Evolutionary conservation across 805 yeast species (phyloP), one percentile per base, ranked within the genome.

Genomic region (Kregervanrija fluxuum): DNA sequence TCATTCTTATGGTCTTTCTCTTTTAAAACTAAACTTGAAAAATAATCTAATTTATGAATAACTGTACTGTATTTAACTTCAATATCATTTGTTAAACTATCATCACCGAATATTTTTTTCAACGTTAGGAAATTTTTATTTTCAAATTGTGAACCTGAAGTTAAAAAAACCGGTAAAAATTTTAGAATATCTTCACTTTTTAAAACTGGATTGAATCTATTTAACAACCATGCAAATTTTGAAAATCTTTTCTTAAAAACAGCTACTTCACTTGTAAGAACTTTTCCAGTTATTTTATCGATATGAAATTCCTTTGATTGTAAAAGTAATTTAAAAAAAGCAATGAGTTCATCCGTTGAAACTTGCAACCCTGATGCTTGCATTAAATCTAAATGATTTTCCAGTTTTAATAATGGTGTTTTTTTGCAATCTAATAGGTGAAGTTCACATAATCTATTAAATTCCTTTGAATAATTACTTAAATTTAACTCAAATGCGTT

Each of bases 251-350:
- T 49, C 33, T 49, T 46, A 44, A 57, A 61, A 12, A 50, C 53
- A 10, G 48, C 42, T 9, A 37, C 13, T 31, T 49, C 48, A 12
- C 38, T 32, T 1, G 12, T 22, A 22, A 22, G 28, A 5, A 22
- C 8, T 22, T 22, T n/a, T 30, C 43, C 39, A 5, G 38, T 33
- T 12, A 11, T 11, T 6, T 48, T 22, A 12, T 44, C 44, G 11
- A 36, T 34, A 43, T 58, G 55, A 38, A 63, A 52, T 48, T 62
- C 65, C 5, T 51, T 38, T 5, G 68, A 63, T 40, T 60, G 64
- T 8, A 60, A 39, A 1, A 55, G 45, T 1, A 54, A 39, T 37
- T 54, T 53, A 17, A 57, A 44, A 30, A 47, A 54, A 11, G 51
- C 37, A 28, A 48, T 48, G 8, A 64, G 36, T 5, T 56, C 56